Percentiles rank a stretch among this genome's conserved stretches.
phyloP scores from a whole-genome alignment of 2,329 filamentous ascomycete genomes.

The Aspergillus sp. region DNA sequence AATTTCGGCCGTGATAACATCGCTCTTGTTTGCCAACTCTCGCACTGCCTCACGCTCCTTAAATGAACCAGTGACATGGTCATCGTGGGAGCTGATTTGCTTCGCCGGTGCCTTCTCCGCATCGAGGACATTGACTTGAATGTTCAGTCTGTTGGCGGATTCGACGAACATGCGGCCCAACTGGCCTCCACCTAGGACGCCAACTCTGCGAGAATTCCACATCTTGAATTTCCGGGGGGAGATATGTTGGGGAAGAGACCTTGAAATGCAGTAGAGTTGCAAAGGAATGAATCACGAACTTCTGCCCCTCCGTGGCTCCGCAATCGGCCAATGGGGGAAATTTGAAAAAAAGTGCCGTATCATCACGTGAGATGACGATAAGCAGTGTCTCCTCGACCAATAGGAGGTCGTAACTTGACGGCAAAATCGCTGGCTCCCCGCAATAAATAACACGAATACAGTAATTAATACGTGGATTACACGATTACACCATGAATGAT shows the following conservation, averaged over 20 bases:
- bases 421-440: slow-evolving; percentile 14
- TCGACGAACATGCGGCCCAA: slow-evolving; percentile 93
- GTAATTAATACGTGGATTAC: slow-evolving; percentile 1
- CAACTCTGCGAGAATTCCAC: slow-evolving; percentile 47
- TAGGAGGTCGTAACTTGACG: slow-evolving; percentile 4
- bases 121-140: slow-evolving; percentile 78
- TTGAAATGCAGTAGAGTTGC: neutral
- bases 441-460: slow-evolving; percentile 8
- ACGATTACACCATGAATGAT: neutral
- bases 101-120: slow-evolving; percentile 75
- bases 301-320: slow-evolving; percentile 20
- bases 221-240: slow-evolving; percentile 21
- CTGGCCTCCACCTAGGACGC: slow-evolving; percentile 65
- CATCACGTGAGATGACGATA: slow-evolving; percentile 24
- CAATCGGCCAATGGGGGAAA: slow-evolving; percentile 11
- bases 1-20: slow-evolving; percentile 89
- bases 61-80: slow-evolving; percentile 83
- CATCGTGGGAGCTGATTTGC: slow-evolving; percentile 73
- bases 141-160: slow-evolving; percentile 75
- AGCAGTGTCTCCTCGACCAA: slow-evolving; percentile 19
- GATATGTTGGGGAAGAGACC: slow-evolving; percentile 6
- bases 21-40: slow-evolving; percentile 71
- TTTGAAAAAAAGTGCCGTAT: slow-evolving; percentile 20
- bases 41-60: slow-evolving; percentile 77
- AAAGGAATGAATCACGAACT: slow-evolving; percentile 10